Evolutionary conservation across 2,329 filamentous ascomycete genomes (phyloP), one percentile per base, ranked within the genome.

Genomic region (Fusarium burgessii): DNA sequence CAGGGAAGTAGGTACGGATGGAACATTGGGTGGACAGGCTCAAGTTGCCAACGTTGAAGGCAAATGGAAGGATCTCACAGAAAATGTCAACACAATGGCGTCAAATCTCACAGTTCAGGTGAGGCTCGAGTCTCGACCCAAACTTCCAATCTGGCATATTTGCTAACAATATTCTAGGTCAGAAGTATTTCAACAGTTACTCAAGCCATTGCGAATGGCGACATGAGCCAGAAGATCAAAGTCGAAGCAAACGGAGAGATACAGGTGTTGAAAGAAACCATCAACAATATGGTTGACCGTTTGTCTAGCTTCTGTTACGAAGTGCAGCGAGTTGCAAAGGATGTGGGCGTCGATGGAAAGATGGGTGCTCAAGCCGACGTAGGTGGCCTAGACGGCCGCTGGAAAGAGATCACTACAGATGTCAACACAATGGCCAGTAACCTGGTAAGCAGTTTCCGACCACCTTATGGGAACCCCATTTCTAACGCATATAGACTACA

Each of bases 351-450:
- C 56, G 96, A 98, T 77, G 95, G 95, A 69, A 98, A 98, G 85
- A 97, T 99, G 93, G 95, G 95, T 76, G 95, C 95, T 20, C 96
- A 99, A 80, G 96, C 95, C 67, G 95, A 98, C 79, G 93, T 98
- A 54, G 93, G 94, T 72, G 95, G 95, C 63, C 91, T 98, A 64
- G 94, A 95, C 75, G 95, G 95, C 70, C 90, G 95, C 58, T 99
- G 95, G 96, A 98, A 97, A 79, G 95, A 99, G 80, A 98, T 99
- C 76, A 98, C 96, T 0, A 95, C 94, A 57, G 94, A 97, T 78
- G 94, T 97, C 80, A 97, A 97, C 80, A 97, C 93, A 51, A 97
- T 97, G 94, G 91, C 91, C 32, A 89, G 87, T 77, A 90, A 90
- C 65, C 79, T 90, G 82, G 86, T 87, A 76, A 78, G 85, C 77